Conservation (phyloP, 352 stramenopile species). For the Phytophthora aleatoria region DNA sequence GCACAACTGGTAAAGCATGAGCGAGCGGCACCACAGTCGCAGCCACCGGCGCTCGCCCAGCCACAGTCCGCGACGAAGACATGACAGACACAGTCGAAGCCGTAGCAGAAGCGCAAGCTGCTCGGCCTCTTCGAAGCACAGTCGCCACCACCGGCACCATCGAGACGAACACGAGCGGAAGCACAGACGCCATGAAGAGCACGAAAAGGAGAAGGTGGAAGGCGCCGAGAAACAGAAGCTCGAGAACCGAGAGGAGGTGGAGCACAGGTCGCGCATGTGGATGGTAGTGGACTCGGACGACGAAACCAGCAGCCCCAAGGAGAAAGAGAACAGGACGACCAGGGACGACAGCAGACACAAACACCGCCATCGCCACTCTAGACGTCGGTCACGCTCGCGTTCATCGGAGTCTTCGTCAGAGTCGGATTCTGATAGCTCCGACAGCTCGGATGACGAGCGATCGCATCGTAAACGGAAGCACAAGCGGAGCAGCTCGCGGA, state of each 20-base stretch:
- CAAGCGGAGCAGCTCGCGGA: constrained; percentile 29
- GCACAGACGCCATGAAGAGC: constrained; percentile 5
- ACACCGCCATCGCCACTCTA: constrained; percentile 20
- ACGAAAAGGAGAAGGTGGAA: constrained; percentile 13
- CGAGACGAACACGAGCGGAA: constrained; percentile 2
- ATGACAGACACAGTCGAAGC: constrained; percentile 11
- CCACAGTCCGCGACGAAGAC: constrained; percentile 23
- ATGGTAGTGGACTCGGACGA: constrained; percentile 50
- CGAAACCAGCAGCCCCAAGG: constrained; percentile 5
- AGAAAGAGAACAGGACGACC: constrained; percentile 1
- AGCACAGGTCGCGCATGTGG: constrained; percentile 48
- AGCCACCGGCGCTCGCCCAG: constrained; percentile 31
- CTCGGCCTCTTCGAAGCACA: constrained; percentile 33
- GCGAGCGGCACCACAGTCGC: constrained; percentile 17
- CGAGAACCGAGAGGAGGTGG: constrained; percentile 45
- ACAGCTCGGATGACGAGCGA: constrained; percentile 43
- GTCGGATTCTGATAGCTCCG: constrained; percentile 41
- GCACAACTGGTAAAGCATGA: constrained; percentile 10
- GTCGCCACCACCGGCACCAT: constrained; percentile 12
- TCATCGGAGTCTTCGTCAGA: constrained; percentile 21
- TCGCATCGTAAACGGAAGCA: constrained; percentile 27
- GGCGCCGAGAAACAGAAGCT: constrained; percentile 32
- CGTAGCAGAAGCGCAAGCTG: constrained; percentile 16
- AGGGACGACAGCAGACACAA: constrained; percentile 13
- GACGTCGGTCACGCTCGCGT: constrained; percentile 34